Base-by-base conservation (phyloP, 2,329 filamentous ascomycete genomes). In the Fusarium nygamai region DNA sequence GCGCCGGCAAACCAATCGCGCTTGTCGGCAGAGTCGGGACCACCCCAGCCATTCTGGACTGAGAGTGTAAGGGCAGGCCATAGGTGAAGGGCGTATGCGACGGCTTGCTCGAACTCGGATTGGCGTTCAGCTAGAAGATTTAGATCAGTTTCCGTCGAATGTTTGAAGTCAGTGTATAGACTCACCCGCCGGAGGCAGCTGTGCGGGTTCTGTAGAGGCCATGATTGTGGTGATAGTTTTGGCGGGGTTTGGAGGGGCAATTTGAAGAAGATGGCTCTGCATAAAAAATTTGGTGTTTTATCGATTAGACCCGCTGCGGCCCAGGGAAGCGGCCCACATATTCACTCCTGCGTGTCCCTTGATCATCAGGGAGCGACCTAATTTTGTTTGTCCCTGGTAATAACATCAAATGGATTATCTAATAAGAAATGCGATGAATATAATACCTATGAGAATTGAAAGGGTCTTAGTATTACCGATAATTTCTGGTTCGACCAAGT, bases 1-100 rank as follows among this genome's bases (percentile, higher is more conserved):
- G 93, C 93, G 73, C 95, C 95, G 59, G 94, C 96, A 79, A 99
- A 94, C 96, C 95, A 98, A 87, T 98, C 96, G 79, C 96, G 93
- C 86, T 98, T 98, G 83, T 97, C 94, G 69, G 88, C 83, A 29
- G 91, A 92, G 80, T 94, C 91, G 46, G 94, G 91, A 5, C 96
- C 96, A 78, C 96, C 96, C 93, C 95, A 98, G 84, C 91, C 88
- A 82, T 94, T 94, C 81, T 93, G 90, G 50, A 98, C 94, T 53
- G 96, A 94, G 80, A 98, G 91, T 56, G 92, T 93, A 61, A 99
- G 92, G 38, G 94, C 92, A 13, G 93, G 92, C 96, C 96, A 99
- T 80, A 93, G 90, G 85, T 95, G 91, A 75, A 99, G 90, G 48
- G 92, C 86, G 81, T 96, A 92, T 81, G 94, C 94, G 78, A 98